Evolutionary conservation across 306 rosid genomes (phyloP).

Genomic region (Nissolia schottii): DNA sequence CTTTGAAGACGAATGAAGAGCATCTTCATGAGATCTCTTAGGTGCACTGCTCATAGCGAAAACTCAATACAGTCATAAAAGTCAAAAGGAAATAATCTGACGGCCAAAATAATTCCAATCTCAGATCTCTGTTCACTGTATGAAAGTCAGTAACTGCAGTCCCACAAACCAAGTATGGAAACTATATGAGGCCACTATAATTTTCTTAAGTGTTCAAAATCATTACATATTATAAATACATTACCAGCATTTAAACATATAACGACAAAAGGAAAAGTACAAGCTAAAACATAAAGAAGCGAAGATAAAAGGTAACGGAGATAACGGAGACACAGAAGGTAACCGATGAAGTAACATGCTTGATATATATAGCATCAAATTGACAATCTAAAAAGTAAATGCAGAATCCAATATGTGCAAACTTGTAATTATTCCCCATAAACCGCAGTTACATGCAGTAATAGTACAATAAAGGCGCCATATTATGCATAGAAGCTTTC

Average conservation of each 20-base stretch:
- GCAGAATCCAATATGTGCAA: slow-evolving; percentile 11
- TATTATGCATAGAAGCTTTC: neutral
- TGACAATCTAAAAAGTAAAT: neutral
- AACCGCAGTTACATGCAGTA: neutral
- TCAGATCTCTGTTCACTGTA: neutral
- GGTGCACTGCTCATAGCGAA: slow-evolving; percentile 71
- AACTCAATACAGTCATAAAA: slow-evolving; percentile 17
- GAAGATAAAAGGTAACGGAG: neutral
- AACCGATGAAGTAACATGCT: slow-evolving; percentile 11
- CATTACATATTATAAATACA: neutral
- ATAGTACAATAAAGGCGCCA: neutral
- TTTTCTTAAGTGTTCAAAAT: neutral
- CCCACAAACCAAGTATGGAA: slow-evolving; percentile 14
- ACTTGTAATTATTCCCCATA: neutral
- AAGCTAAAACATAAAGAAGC: neutral
- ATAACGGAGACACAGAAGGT: neutral
- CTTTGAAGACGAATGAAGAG: slow-evolving; percentile 65
- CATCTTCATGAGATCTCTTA: slow-evolving; percentile 77
- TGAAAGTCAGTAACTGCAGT: slow-evolving; percentile 14
- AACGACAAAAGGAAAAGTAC: neutral
- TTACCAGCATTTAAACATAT: slow-evolving; percentile 2
- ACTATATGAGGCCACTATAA: neutral
- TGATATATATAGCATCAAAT: neutral
- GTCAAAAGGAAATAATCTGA: slow-evolving; percentile 18
- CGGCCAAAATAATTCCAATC: slow-evolving; percentile 10